Base-by-base conservation (phyloP, 805 yeast genomes). In the Metschnikowia chrysomelidarum region DNA sequence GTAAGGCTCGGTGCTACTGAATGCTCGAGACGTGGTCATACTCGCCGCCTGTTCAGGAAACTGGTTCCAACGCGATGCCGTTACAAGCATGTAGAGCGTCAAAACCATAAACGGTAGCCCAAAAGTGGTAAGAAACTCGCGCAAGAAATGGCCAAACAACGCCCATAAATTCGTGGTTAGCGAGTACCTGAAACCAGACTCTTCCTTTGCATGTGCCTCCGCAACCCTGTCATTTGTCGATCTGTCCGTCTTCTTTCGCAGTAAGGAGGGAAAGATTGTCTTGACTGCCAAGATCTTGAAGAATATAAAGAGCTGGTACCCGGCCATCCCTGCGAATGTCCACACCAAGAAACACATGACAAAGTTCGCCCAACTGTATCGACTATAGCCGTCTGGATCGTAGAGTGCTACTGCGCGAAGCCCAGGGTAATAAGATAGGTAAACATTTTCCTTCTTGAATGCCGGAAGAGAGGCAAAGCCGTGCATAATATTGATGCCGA, bases 71-170 rank as follows among this genome's bases (percentile, higher is more conserved):
- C 38, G 40, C 7, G 47, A 41, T 2, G 65, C 60, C 7, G 47
- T 38, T 24, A 36, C 38, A 27, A 64, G 58, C 54, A 62, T 50
- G 38, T 49, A 62, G n/a, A 54, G 38, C 0, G 75, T 60, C 25
- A 67, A 45, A 1, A 71, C 56, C 33, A 75, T 53, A 31, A 73
- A 64, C 1, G 80, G 78, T 18, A 61, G 54, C 0, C 67, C 68
- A 44, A 67, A 66, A 1, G 61, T 39, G 15, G 53, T 44, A 38
- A 71, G 48, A 31, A 63, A 64, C 12, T 55, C 46, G 16, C 57
- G 50, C 6, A 64, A 32, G 1, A 59, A 10, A 18, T 58, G 46
- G 4, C 78, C 78, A 6, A 61, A 11, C 13, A 44, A 42, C 2
- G 51, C 49, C 41, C 41, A 47, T 19, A 30, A 29, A 22, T 47